Base-by-base conservation (phyloP, 306 rosid genomes). In the Luffa aegyptiaca region DNA sequence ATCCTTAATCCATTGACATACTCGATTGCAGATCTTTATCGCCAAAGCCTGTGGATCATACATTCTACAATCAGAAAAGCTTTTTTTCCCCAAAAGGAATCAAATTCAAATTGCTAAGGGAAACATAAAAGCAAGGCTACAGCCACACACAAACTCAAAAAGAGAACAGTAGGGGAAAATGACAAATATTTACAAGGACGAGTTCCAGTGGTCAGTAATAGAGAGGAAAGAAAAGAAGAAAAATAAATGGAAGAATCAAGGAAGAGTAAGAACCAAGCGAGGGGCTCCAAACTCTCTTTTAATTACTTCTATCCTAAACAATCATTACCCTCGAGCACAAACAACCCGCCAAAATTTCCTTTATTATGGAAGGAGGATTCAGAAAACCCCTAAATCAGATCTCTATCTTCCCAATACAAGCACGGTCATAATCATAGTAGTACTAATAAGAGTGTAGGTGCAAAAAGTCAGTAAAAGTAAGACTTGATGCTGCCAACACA, bases 1-100 rank as follows among this genome's bases (percentile, higher is more conserved):
- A 62, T 94, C 98, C 85, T 94, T 92, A 75, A 92, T 90, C 97
- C 98, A 94, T 82, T 92, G 98, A 83, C 97, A 94, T 79, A 94
- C 96, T 62, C 93, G 91, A 83, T 94, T 94, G 94, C 98, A 94
- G 17, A 90, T 90, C 88, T 88, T 90, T 88, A 94, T 92, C 26
- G 98, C 97, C 89, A 78, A 74, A 20, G 94, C 96, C 98, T 94
- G 97, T 85, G 87, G 63, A 39, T 55, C 37, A 80, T 62, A 83
- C 31, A 53, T 71, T 75, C 55, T 62, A 63, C 75, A 58, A 20
- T 86, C 76, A 86, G 85, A 79, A 81, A 17, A 53, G 52, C 48
- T 46, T 11, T 13, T 5, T 5, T 31, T 13, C 58, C 39, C n/a
- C 14, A 46, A 72, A 72, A 51, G 21, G 33, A 31, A 45, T 21